Evolutionary conservation across 768 basidiomycete species (phyloP), one percentile per base, ranked within the genome.

Genomic region (Trametes elegans): DNA sequence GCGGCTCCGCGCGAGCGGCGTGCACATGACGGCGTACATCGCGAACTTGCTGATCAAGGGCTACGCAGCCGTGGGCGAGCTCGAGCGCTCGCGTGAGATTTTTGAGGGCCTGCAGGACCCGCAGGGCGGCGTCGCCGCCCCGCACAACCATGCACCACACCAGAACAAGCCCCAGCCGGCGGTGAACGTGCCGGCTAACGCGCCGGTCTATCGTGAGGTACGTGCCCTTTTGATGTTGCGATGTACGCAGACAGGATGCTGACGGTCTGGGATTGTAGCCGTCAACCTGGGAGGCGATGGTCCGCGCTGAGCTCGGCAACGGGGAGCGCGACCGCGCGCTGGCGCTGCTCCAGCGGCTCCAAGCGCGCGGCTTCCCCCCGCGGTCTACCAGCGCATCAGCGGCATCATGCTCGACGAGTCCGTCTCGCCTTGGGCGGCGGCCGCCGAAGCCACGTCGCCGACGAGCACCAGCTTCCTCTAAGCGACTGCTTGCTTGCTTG

Each of bases 231-330:
- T 38, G 35, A n/a, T 10, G 11, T 26, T 11, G 14, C n/a, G n/a
- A n/a, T n/a, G n/a, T n/a, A n/a, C n/a, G n/a, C n/a, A n/a, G n/a
- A n/a, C n/a, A n/a, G n/a, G n/a, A n/a, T n/a, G n/a, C 35, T 62
- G 43, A 18, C 59, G 41, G 10, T 44, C 9, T 35, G 5, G 49
- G 27, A 48, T 48, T 53, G 2, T 63, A 91, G 85, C 93, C 92
- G 11, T 93, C 90, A 35, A 95, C 93, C 0, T 96, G 90, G 87
- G 97, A 98, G 66, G 85, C 84, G 5, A 98, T 99, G 94, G 83
- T 99, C 59, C 82, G 91, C 13, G 90, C 90, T 1, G 97, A 99
- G 67, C 76, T 98, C 10, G 84, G 84, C 18, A 81, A 79, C 46
- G 90, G 90, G 11, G 81, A 91, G 61, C 81, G 84, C 11, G 80